Percentiles rank a stretch among this genome's conserved stretches.
These are phyloP conservation scores for Ophiostoma quercus DNA, from an alignment of 2,329 filamentous ascomycete species.

Conservation along the genomic window DNA sequence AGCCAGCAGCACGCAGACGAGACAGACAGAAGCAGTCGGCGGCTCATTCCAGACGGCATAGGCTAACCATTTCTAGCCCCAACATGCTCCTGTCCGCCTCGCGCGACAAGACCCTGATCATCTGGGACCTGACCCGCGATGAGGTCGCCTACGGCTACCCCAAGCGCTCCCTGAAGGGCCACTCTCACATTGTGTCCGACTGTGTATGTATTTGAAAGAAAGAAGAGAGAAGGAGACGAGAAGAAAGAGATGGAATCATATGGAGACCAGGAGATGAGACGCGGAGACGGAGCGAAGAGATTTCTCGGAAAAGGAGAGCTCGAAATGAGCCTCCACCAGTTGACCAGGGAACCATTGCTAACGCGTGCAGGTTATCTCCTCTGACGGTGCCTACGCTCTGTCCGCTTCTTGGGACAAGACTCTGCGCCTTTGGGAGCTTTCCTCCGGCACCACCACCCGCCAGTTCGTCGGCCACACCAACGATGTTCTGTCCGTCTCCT, in stretches of 20 bases:
- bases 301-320: neutral
- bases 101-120: conserved; percentile 98
- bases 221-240: neutral
- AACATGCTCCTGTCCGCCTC: conserved; percentile 99
- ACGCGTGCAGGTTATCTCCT: conserved; percentile 79
- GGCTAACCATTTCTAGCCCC: conserved; percentile 55
- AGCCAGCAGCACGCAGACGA: neutral
- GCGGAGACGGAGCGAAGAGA: neutral
- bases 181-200: conserved; percentile 99
- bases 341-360: conserved; percentile 25
- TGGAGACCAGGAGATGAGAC: neutral
- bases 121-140: conserved; percentile 99
- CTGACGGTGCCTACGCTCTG: conserved; percentile 97
- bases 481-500: conserved; percentile 98
- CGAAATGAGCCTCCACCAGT: neutral
- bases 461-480: conserved; percentile 99
- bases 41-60: conserved; percentile 20
- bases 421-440: conserved; percentile 98
- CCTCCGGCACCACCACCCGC: conserved; percentile 92
- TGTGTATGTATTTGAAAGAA: conserved; percentile 64
- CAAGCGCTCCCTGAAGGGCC: conserved; percentile 96
- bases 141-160: conserved; percentile 98
- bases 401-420: conserved; percentile 99
- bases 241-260: neutral
- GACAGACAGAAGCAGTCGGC: conserved; percentile 15